phyloP scores from a whole-genome alignment of 2,329 filamentous ascomycete genomes.

The Atkinsonella hypoxylon region DNA sequence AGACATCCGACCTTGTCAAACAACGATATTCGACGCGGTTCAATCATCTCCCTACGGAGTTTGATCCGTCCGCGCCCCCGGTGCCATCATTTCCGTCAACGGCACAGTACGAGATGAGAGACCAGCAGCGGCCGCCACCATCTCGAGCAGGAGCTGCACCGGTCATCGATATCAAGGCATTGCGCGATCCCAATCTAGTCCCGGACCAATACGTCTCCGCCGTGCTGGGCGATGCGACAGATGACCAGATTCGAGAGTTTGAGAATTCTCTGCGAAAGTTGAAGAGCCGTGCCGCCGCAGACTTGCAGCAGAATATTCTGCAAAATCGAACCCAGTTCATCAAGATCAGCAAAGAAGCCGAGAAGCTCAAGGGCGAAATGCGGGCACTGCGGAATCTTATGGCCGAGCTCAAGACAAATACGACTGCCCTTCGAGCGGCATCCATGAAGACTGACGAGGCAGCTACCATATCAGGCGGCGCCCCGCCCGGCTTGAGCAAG shows the following conservation, averaged over 20 bases:
- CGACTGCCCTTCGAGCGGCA: slow-evolving; percentile 49
- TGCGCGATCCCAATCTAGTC: slow-evolving; percentile 68
- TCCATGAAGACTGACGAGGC: slow-evolving; percentile 40
- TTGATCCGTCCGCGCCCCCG: slow-evolving; percentile 55
- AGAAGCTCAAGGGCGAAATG: slow-evolving; percentile 97
- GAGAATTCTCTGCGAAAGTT: slow-evolving; percentile 64
- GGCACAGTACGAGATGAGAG: slow-evolving; percentile 43
- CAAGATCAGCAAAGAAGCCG: slow-evolving; percentile 97
- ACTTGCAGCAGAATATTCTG: slow-evolving; percentile 90
- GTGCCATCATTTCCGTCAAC: slow-evolving; percentile 55
- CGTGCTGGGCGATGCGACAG: slow-evolving; percentile 72
- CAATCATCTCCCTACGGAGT: slow-evolving; percentile 61
- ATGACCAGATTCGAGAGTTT: slow-evolving; percentile 75
- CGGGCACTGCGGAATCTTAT: slow-evolving; percentile 78
- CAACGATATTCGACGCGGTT: slow-evolving; percentile 89
- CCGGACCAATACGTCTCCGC: slow-evolving; percentile 68
- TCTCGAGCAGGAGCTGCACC: slow-evolving; percentile 45
- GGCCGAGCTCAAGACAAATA: slow-evolving; percentile 78
- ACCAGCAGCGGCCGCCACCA: slow-evolving; percentile 40
- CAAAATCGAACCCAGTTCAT: slow-evolving; percentile 98
- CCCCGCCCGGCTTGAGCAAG: slow-evolving; percentile 47
- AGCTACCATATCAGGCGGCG: slow-evolving; percentile 36
- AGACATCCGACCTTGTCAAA: slow-evolving; percentile 79
- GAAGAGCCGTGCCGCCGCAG: slow-evolving; percentile 65
- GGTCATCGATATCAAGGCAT: slow-evolving; percentile 60